These are phyloP conservation scores for Azolla pinnata DNA, from an alignment of 75 land plant species.

Conservation along the genomic window DNA sequence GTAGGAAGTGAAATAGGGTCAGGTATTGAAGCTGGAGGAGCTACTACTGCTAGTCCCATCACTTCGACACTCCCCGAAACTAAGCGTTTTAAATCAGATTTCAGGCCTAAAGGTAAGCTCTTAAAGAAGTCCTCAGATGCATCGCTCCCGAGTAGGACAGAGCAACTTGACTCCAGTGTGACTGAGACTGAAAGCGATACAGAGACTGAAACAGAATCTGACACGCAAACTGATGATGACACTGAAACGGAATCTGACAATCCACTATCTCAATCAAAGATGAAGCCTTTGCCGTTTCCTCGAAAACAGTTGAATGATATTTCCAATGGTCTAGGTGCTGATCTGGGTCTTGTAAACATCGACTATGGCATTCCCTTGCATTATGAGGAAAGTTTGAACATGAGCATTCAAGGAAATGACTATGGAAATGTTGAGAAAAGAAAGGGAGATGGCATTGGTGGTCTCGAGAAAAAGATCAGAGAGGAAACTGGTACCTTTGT, in stretches of 20 bases:
- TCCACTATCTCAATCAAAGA: background rate
- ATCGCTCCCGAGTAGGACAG: background rate
- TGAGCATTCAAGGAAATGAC: background rate
- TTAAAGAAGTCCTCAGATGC: background rate
- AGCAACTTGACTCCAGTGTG: background rate
- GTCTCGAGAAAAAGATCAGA: background rate
- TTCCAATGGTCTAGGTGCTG: background rate
- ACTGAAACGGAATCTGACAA: background rate
- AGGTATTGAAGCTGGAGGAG: no score
- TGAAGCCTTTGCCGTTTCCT: background rate
- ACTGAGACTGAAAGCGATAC: background rate
- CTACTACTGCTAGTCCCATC: background rate
- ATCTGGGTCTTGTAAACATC: background rate
- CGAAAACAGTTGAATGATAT: background rate
- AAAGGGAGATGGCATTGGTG: background rate
- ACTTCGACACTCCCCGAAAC: background rate
- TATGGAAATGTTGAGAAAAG: background rate
- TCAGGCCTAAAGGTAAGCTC: background rate
- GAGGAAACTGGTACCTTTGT: background rate
- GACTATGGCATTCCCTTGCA: background rate
- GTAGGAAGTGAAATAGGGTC: no score
- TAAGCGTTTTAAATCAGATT: background rate
- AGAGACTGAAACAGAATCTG: background rate
- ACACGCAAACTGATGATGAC: background rate
- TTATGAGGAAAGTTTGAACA: background rate